Base-by-base conservation (phyloP, 1,139 yeast species). In the Kodamaea fungicola region DNA sequence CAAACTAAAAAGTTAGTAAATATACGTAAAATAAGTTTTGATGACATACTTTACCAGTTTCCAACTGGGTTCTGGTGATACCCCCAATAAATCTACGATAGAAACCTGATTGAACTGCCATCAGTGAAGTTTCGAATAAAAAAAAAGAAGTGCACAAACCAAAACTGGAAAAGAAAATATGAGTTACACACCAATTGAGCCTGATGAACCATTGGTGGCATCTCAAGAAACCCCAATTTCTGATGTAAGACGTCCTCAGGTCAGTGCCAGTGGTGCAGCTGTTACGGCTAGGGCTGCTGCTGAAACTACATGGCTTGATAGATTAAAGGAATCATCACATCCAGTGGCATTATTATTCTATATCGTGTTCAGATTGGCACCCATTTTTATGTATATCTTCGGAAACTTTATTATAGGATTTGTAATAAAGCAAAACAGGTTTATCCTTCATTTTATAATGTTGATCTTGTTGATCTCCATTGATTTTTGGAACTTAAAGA, bases 401-500 rank as follows among this genome's bases (percentile, higher is more conserved):
- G 95, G 95, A 0, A 66, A 78, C 45, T 59, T 85, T 34, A 74
- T 86, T 54, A 78, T 69, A 29, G 66, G 68, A 6, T 51, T 67
- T 31, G 50, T 67, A 9, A 61, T 67, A 3, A 47, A 51, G 37
- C 57, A 84, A 23, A 73, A 74, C 40, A 72, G 76, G 48, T 84
- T 83, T 54, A 83, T 87, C 8, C 67, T 87, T 34, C 80, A 87
- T 50, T 92, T 92, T 64, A 89, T 92, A 23, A 58, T 80, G 8
- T 80, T 88, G 32, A 78, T 89, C 5, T 64, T 92, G 19, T 66
- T 89, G 23, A 71, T 87, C 22, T 84, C 95, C 0, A 88, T 88
- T 1, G 98, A 92, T 58, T 92, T 92, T 55, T 92, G 97, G 95
- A 84, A 87, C 54, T 80, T 88, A 31, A 92, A 92, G 55, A 92